Percentiles rank a stretch among this genome's conserved stretches.
phyloP scores from a whole-genome alignment of 257 asterid species.

The Thymus quinquecostatus region DNA sequence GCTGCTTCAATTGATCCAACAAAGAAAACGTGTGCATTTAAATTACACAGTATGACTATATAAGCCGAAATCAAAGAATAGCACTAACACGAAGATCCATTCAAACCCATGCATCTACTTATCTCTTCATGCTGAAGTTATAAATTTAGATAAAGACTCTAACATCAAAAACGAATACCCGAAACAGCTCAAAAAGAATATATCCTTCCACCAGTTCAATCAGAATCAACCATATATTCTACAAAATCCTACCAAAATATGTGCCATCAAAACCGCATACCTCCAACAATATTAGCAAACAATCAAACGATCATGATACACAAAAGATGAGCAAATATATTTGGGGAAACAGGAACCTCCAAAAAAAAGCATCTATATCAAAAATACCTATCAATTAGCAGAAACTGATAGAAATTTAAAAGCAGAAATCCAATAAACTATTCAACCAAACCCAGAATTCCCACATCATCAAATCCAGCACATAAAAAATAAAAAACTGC shows the following conservation, averaged over 20 bases:
- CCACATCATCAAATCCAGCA: slow-evolving; percentile 13
- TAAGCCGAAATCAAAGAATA: neutral
- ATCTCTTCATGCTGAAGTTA: neutral
- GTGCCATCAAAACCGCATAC: slow-evolving; percentile 3
- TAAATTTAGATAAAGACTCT: neutral
- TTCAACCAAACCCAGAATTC: slow-evolving; percentile 16
- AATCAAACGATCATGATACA: neutral
- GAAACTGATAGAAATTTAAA: neutral
- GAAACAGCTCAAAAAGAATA: no score
- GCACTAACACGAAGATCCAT: slow-evolving; percentile 12
- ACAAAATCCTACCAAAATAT: neutral
- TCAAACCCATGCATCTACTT: slow-evolving; percentile 3
- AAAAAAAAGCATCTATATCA: neutral
- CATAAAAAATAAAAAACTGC: slow-evolving; percentile 16
- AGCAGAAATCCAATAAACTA: slow-evolving; percentile 18
- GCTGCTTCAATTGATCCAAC: slow-evolving; percentile 6
- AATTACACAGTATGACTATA: neutral
- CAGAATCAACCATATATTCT: neutral
- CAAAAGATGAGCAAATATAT: neutral
- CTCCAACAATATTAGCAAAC: neutral
- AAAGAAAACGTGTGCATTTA: neutral
- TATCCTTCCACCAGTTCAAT: slow-evolving; percentile 15
- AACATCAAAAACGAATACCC: neutral
- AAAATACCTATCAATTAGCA: slow-evolving; percentile 12
- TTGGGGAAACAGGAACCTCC: neutral